Base-by-base conservation (phyloP, 768 basidiomycete genomes). In the Pleurotus giganteus region DNA sequence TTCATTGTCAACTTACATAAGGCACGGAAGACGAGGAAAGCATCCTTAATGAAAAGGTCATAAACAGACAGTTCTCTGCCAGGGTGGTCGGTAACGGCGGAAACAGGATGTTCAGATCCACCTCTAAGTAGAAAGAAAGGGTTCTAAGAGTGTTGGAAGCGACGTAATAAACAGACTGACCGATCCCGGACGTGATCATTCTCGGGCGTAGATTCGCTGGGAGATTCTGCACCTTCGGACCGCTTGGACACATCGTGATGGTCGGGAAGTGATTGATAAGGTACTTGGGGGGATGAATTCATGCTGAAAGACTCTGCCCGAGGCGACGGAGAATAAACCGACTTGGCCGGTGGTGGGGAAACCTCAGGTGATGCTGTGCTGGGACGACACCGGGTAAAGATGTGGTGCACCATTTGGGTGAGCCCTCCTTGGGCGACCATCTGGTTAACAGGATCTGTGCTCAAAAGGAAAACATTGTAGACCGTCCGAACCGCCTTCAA, bases 1-100 rank as follows among this genome's bases (percentile, higher is more conserved):
- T 98, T 98, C 95, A 98, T 98, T 7, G 94, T 95, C 60, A 98
- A 75, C 67, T 98, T 98, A 76, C 97, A 98, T 9, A 99, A 76
- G 0, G 97, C 95, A 43, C 97, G 82, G 72, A 98, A 96, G 32
- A 99, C 96, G 57, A 99, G 81, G 76, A 98, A 99, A 0, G 97
- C 94, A 65, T 99, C 97, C 67, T 98, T 98, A 66, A 97, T 81
- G 68, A 94, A 96, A 53, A 98, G 72, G 61, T 99, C 96, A 50
- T 90, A 85, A n/a, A 80, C 76, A 17, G 85, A 84, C 53, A 94
- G 74, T 49, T 79, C 81, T 58, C 73, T 54, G 13, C 21, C 34
- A 24, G 34, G 17, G 11, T 9, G 19, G 11, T 77, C 74, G 47
- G 65, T 62, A 26, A 66, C 53, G 8, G 58, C 58, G 44, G 77